phyloP scores from a whole-genome alignment of 441 rosid species.

The Aleurites moluccanus region DNA sequence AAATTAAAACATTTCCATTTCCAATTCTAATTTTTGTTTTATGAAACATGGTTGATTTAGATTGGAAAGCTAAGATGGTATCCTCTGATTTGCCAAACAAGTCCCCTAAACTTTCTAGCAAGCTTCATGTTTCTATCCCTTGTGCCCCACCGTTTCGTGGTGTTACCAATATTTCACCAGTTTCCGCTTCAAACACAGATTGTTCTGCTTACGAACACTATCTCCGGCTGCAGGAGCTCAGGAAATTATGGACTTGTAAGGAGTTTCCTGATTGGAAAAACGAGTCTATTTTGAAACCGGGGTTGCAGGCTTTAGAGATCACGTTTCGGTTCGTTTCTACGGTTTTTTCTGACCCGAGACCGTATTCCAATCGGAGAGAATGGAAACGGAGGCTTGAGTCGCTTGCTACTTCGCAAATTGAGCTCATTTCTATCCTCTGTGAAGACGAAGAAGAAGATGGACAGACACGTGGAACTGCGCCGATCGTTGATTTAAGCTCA shows the following conservation, averaged over 20 bases:
- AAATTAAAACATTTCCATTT: background rate
- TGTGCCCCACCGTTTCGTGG: conserved; percentile 29
- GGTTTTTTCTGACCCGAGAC: conserved; percentile 63
- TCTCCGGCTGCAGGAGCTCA: conserved; percentile 75
- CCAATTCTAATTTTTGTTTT: background rate
- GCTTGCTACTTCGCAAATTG: conserved; percentile 61
- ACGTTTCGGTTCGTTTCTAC: conserved; percentile 68
- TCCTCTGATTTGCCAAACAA: conserved; percentile 48
- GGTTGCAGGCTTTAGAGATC: conserved; percentile 73
- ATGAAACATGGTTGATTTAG: conserved; percentile 66
- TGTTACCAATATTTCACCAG: conserved; percentile 37
- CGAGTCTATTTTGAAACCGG: conserved; percentile 65
- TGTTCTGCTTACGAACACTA: conserved; percentile 74
- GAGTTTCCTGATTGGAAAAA: conserved; percentile 63
- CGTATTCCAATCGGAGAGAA: conserved; percentile 62
- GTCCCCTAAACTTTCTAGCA: conserved; percentile 47
- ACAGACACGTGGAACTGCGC: conserved; percentile 35
- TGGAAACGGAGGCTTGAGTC: conserved; percentile 78
- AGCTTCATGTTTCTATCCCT: conserved; percentile 56
- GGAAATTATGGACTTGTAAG: conserved; percentile 48
- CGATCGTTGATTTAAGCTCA: conserved; percentile 45
- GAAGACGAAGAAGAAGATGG: conserved; percentile 54
- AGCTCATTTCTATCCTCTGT: conserved; percentile 48
- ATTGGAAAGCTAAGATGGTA: conserved; percentile 66
- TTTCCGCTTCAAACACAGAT: conserved; percentile 50